Evolutionary conservation across 192 early-diverging fungal species (phyloP).

Genomic region (Cladochytrium replicatum): DNA sequence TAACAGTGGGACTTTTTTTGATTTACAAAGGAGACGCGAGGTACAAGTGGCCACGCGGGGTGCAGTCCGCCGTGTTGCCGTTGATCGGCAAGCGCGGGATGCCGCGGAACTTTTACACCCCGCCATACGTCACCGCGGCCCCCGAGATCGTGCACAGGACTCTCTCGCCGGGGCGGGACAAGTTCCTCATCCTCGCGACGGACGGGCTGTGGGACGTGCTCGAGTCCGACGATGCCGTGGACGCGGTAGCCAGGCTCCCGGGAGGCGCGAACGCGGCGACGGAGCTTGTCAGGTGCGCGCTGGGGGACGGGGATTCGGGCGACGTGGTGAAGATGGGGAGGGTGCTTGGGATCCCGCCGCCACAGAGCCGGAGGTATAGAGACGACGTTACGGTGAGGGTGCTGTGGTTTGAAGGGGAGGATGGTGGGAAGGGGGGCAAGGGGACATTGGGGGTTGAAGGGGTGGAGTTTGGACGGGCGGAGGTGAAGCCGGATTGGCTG

Average conservation of each 20-base stretch:
- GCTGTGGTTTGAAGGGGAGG: conserved; percentile 20
- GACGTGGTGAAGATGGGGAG: conserved; percentile 8
- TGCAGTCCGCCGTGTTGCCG: conserved; percentile 18
- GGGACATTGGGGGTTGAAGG: conserved; percentile 1
- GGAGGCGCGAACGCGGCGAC: conserved; percentile 35
- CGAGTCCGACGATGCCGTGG: conserved; percentile 15
- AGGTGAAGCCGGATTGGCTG: conserved; percentile 15
- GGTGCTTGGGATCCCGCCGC: conserved; percentile 30
- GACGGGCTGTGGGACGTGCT: conserved; percentile 43
- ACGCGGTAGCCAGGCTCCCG: conserved; percentile 18
- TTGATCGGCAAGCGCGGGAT: conserved; percentile 3
- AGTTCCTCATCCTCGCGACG: conserved; percentile 32
- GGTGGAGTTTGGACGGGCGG: conserved; percentile 19
- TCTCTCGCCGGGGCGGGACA: conserved; percentile 20
- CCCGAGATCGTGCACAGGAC: conserved; percentile 34
- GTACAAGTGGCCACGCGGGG: conserved; percentile 33
- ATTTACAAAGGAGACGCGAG: conserved; percentile 33
- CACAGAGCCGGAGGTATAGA: conserved; percentile 26
- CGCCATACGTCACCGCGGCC: conserved; percentile 39
- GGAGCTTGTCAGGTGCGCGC: conserved; percentile 33
- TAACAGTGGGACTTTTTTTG: too few species aligned
- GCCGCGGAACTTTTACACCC: conserved; percentile 27
- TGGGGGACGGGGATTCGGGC: conserved; percentile 17
- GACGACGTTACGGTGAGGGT: conserved; percentile 48
- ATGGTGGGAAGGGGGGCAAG: not conserved